Evolutionary conservation across 345 rosid genomes (phyloP), one percentile per base, ranked within the genome.

Genomic region (Mercurialis annua): DNA sequence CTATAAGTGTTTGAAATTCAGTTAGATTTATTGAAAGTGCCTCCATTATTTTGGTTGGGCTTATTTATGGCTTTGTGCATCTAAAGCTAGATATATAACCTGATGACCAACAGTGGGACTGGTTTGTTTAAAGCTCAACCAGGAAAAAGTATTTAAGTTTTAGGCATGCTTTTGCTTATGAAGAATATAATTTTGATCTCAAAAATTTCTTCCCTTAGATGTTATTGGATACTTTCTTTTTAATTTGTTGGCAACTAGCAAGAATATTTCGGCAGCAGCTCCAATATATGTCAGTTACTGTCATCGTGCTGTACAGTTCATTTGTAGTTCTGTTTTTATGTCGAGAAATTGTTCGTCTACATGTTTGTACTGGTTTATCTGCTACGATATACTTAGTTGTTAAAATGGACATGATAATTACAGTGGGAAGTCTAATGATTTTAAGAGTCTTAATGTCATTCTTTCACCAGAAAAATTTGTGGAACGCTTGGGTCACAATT

Each of bases 401-500:
- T 59, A 60, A 72, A 15, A 31, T 52, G n/a, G 11, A 46, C 17
- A 24, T 43, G 40, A 44, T 16, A 24, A 43, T 11, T 68, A 7
- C 54, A 21, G 23, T 8, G 6, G 61, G 34, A 17, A 55, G 20
- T 59, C 18, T 7, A 12, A 21, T 42, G 51, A 64, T 68, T 61
- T 69, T 43, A 62, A 34, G 31, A 62, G 47, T 74, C 66, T 16
- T 50, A 27, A 66, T 48, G 57, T 48, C 42, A 38, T 44, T 51
- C 47, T 68, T 61, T 78, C 46, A 65, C 70, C 90, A 93, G 97
- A 90, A 80, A 83, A 74, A 62, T 76, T 62, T 93, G 56, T 90
- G 94, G 94, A 87, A 85, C 76, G 90, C 90, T 53, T 89, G 96
- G 96, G 81, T 89, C 76, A 81, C 85, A 60, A 83, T 84, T 65